Conservation (phyloP, 1,284 basidiomycete species). For the Ceraceosorus guamensis region DNA sequence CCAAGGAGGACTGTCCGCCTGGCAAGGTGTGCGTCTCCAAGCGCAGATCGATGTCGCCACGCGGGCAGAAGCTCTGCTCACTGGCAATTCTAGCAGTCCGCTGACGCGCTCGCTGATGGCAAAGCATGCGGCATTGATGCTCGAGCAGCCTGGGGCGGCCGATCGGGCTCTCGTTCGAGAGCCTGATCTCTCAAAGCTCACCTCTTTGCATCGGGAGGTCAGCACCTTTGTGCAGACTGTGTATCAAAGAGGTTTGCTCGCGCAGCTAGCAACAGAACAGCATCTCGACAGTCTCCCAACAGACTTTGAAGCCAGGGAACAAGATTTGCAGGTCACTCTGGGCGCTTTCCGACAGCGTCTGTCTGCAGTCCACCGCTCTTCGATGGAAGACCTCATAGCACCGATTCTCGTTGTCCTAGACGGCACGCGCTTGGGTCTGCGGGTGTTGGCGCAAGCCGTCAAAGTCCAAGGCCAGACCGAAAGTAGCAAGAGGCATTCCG, state of each 20-base stretch:
- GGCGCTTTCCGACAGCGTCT: slow-evolving; percentile 52
- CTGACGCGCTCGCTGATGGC: slow-evolving; percentile 48
- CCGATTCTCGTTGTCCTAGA: slow-evolving; percentile 62
- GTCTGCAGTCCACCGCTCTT: slow-evolving; percentile 48
- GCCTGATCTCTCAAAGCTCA: slow-evolving; percentile 59
- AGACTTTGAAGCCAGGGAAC: slow-evolving; percentile 23
- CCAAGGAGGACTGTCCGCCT: slow-evolving; percentile 53
- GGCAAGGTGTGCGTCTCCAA: slow-evolving; percentile 50
- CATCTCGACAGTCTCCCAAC: slow-evolving; percentile 13
- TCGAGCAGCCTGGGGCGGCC: not conserved
- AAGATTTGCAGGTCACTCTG: slow-evolving; percentile 46
- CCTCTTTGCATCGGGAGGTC: slow-evolving; percentile 75
- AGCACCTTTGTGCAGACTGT: slow-evolving; percentile 31
- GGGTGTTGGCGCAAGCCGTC: slow-evolving; percentile 51
- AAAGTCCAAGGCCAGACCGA: slow-evolving; percentile 14
- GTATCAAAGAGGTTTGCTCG: slow-evolving; percentile 35
- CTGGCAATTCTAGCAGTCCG: slow-evolving; percentile 60
- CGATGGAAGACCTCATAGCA: slow-evolving; percentile 62
- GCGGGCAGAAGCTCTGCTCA: slow-evolving; percentile 58
- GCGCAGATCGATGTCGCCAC: slow-evolving; percentile 59
- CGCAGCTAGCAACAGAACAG: slow-evolving; percentile 8
- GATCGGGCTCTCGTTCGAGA: slow-evolving; percentile 34
- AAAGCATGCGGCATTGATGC: slow-evolving; percentile 24
- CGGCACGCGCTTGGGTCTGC: slow-evolving; percentile 68
- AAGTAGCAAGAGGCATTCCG: slow-evolving; percentile 16